Evolutionary conservation across 2,329 filamentous ascomycete species (phyloP).

Genomic region (Fusarium graminum): DNA sequence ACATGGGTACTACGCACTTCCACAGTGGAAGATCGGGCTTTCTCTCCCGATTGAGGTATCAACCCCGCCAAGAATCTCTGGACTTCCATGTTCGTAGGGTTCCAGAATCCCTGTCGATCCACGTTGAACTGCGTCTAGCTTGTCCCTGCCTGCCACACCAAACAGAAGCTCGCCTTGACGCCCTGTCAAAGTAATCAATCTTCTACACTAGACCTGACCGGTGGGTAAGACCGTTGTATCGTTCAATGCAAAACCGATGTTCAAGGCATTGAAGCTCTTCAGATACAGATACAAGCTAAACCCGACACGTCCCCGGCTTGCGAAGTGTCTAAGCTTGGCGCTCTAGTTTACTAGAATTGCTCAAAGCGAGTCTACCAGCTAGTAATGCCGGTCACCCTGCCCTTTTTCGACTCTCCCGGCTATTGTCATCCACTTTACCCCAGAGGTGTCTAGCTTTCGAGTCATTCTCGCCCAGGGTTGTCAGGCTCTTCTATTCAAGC

Average conservation of each 20-base stretch:
- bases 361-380: conserved; percentile 28
- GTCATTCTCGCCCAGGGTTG: conserved; percentile 39
- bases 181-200: conserved; percentile 37
- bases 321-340: conserved; percentile 31
- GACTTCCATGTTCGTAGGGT: conserved; percentile 28
- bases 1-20: conserved; percentile 44
- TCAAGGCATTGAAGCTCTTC: conserved; percentile 24
- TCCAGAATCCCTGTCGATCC: conserved; percentile 38
- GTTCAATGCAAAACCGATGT: conserved; percentile 24
- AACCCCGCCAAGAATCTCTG: conserved; percentile 37
- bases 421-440: conserved; percentile 47
- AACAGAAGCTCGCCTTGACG: conserved; percentile 33
- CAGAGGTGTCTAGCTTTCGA: conserved; percentile 44
- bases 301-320: conserved; percentile 31
- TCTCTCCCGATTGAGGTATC: conserved; percentile 43
- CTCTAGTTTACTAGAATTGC: conserved; percentile 43
- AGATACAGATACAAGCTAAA: conserved; percentile 21
- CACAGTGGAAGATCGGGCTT: conserved; percentile 36
- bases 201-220: conserved; percentile 30
- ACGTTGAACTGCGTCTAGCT: conserved; percentile 27
- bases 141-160: conserved; percentile 27
- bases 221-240: conserved; percentile 24
- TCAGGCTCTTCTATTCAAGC: conserved; percentile 16
- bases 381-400: conserved; percentile 40
- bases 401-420: conserved; percentile 32